phyloP scores from a whole-genome alignment of 495 filamentous ascomycete genomes.

The Xeromyces bisporus region DNA sequence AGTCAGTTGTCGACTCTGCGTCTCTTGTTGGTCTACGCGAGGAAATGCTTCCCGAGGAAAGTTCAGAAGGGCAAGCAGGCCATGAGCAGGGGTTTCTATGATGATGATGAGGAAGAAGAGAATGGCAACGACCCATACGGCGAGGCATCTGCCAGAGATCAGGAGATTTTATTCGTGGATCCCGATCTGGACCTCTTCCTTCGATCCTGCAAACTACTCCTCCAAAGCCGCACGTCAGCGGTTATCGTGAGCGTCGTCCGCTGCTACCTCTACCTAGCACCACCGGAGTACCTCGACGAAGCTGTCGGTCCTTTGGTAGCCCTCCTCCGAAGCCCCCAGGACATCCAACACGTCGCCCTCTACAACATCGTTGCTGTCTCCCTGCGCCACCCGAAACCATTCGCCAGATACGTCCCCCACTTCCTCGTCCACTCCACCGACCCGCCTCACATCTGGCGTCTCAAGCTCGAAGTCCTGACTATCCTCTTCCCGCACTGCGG shows the following conservation, averaged over 20 bases:
- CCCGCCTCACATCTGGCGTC: conserved; percentile 63
- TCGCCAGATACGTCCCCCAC: conserved; percentile 69
- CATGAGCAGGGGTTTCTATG: conserved; percentile 60
- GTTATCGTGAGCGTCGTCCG: conserved; percentile 78
- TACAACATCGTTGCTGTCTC: conserved; percentile 88
- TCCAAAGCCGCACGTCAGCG: conserved; percentile 83
- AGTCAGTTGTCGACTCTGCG: conserved; percentile 68
- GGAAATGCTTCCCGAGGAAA: conserved; percentile 72
- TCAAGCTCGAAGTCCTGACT: conserved; percentile 82
- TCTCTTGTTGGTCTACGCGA: conserved; percentile 66
- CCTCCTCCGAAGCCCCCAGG: conserved; percentile 63
- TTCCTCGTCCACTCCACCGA: conserved; percentile 75
- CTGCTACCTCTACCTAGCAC: conserved; percentile 69
- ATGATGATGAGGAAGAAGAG: no score
- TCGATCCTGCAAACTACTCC: conserved; percentile 59
- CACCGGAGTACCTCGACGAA: conserved; percentile 47
- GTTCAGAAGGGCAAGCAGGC: conserved; percentile 36
- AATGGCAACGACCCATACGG: conserved; percentile 31
- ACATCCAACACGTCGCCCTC: conserved; percentile 75
- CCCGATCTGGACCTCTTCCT: conserved; percentile 73
- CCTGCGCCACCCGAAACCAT: conserved; percentile 50
- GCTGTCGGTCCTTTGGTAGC: conserved; percentile 74
- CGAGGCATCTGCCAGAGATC: conserved; percentile 25
- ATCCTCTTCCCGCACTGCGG: conserved; percentile 75
- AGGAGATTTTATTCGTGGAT: conserved; percentile 48